Evolutionary conservation across 495 filamentous ascomycete species (phyloP), one percentile per base, ranked within the genome.

Genomic region (Lineolata rhizophorae): DNA sequence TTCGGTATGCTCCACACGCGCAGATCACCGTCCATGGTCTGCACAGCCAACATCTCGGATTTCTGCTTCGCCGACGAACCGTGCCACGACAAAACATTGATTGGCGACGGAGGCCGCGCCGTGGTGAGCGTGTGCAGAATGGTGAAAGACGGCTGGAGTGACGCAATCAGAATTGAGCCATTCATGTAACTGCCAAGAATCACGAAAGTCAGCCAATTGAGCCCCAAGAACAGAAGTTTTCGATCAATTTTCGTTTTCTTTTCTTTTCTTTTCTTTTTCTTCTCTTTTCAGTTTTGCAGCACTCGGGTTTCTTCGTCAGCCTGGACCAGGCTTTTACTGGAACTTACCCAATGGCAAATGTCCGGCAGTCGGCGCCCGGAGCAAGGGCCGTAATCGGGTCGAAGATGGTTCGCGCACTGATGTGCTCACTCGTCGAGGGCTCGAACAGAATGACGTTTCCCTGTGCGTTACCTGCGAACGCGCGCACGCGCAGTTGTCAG

Each of bases 1-100:
- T 95, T 95, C 11, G 87, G 70, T 31, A 99, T 72, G 43, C 87
- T 99, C 90, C 87, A 99, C 12, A 97, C 84, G 38, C 83, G 70
- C 15, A 95, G 58, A 46, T 99, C 87, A 10, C 87, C 87, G 50
- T 93, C 82, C 30, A 72, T 61, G 2, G 81, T 85, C 53, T 94
- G 87, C 3, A 79, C 76, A 17, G 85, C 85, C 46, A 99, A 52
- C 87, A 99, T 99, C 45, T 95, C 90, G 8, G 87, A 91, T 51
- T 93, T 95, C 49, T 94, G 84, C 35, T 83, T 80, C 2, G 90
- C 79, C 2, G 87, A 95, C 1, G 87, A 95, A 19, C 83, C 81
- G 60, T 99, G 87, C 87, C 87, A 99, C 41, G 83, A 70, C 17
- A 99, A 59, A n/a, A 70, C 75, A 15, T 79, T 65, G 27, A 99